phyloP scores from a whole-genome alignment of 2,329 filamentous ascomycete genomes.

The Pochonia chlamydosporia region DNA sequence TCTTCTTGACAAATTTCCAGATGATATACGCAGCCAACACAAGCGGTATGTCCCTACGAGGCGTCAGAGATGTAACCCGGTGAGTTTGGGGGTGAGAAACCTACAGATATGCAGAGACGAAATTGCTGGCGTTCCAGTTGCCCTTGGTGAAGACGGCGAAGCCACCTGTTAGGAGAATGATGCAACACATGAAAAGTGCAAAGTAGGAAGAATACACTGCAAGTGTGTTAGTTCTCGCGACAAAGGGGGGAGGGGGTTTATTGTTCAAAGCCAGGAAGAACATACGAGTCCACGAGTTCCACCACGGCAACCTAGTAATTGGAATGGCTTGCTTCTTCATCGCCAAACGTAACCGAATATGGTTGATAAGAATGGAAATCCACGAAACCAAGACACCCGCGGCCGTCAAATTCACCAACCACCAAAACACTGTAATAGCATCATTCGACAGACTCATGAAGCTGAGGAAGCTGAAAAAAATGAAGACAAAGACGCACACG shows the following conservation, averaged over 20 bases:
- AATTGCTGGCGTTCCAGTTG: conserved; percentile 50
- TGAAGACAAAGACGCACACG: conserved; percentile 47
- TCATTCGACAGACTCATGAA: conserved; percentile 52
- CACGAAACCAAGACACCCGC: conserved; percentile 60
- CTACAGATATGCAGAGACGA: conserved; percentile 59
- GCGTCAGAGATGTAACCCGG: conserved; percentile 11
- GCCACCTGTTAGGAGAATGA: conserved; percentile 65
- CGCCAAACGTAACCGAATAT: conserved; percentile 50
- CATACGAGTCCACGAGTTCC: conserved; percentile 57
- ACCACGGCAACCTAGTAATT: conserved; percentile 49
- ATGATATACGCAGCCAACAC: conserved; percentile 50
- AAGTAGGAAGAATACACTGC: conserved; percentile 55
- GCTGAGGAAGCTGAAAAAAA: conserved; percentile 49
- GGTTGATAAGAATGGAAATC: conserved; percentile 54
- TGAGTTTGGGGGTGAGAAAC: conserved; percentile 19
- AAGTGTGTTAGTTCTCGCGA: conserved; percentile 7
- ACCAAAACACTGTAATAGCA: conserved; percentile 60
- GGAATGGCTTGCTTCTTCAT: conserved; percentile 51
- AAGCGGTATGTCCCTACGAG: conserved; percentile 50
- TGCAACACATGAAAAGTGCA: conserved; percentile 52
- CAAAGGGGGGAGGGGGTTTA: background rate
- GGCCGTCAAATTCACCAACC: conserved; percentile 56
- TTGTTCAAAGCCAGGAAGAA: conserved; percentile 8
- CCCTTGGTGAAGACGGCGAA: conserved; percentile 58
- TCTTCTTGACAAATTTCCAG: conserved; percentile 63